phyloP scores from a whole-genome alignment of 163 green algal species.

The Chloromonas sp. region DNA sequence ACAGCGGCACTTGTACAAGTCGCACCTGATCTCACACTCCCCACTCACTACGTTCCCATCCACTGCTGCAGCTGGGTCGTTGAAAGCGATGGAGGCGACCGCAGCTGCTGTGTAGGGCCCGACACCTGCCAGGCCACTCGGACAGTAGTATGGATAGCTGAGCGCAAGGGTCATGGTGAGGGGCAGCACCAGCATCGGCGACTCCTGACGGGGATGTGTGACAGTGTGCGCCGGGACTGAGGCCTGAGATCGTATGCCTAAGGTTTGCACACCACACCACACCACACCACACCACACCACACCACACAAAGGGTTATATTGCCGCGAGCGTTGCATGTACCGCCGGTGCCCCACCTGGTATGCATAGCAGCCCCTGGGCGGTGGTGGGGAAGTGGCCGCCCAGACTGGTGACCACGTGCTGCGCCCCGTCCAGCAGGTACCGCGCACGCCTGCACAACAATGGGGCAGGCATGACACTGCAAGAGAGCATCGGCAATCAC shows the following conservation, averaged over 20 bases:
- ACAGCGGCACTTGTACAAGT: too few species aligned
- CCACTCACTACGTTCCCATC: conserved; percentile 82
- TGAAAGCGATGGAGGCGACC: conserved; percentile 84
- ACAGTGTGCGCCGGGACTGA: too few species aligned
- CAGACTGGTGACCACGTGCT: conserved; percentile 53
- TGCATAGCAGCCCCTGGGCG: conserved; percentile 58
- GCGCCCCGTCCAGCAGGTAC: conserved; percentile 79
- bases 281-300: too few species aligned
- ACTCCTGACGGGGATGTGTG: too few species aligned
- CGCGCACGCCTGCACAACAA: conserved; percentile 27
- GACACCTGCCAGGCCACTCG: conserved; percentile 17
- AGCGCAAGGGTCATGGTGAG: too few species aligned
- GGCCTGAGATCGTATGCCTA: too few species aligned
- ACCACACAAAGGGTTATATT: too few species aligned
- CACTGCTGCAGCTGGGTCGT: conserved; percentile 60
- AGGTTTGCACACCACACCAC: too few species aligned
- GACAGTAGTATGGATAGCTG: neutral
- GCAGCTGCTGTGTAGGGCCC: conserved; percentile 50
- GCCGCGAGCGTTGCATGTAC: too few species aligned
- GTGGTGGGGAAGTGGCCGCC: conserved; percentile 66
- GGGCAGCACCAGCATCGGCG: too few species aligned
- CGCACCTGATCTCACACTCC: too few species aligned
- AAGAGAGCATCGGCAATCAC: too few species aligned
- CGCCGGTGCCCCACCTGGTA: conserved; percentile 55
- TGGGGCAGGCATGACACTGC: neutral